A percentile compares a stretch with the other conserved stretches of the same genome.
Conservation (phyloP, 768 basidiomycete genomes). For the Suillus alpinus region DNA sequence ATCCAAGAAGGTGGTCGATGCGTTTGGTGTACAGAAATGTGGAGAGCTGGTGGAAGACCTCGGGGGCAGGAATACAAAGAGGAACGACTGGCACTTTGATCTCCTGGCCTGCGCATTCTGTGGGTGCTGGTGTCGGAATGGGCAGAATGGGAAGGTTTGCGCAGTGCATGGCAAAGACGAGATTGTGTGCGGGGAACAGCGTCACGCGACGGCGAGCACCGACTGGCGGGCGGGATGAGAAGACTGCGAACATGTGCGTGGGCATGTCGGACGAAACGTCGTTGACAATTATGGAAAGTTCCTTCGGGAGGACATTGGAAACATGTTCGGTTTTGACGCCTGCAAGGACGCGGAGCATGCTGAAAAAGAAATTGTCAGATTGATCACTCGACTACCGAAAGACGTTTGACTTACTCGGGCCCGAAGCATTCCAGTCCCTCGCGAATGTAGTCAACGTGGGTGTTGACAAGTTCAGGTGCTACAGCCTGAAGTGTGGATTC, state of each 20-base stretch:
- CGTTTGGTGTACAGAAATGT: constrained; percentile 69
- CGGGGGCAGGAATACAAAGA: constrained; percentile 66
- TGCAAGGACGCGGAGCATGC: constrained; percentile 31
- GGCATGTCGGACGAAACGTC: constrained; percentile 31
- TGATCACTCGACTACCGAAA: neutral
- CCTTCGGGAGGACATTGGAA: constrained; percentile 25
- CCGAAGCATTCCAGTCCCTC: constrained; percentile 27
- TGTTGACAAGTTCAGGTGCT: constrained; percentile 27
- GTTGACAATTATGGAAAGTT: constrained; percentile 24
- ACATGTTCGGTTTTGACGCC: constrained; percentile 21
- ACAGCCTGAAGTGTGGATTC: constrained; percentile 14
- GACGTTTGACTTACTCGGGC: constrained; percentile 19
- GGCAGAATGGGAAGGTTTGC: constrained; percentile 28
- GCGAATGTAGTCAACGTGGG: constrained; percentile 23
- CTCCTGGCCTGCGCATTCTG: constrained; percentile 15
- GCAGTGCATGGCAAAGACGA: constrained; percentile 32
- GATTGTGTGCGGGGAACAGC: constrained; percentile 35
- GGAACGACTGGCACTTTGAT: constrained; percentile 60
- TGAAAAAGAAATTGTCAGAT: constrained; percentile 15
- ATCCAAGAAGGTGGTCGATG: constrained; percentile 52
- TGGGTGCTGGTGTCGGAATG: constrained; percentile 10
- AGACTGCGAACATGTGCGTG: constrained; percentile 31
- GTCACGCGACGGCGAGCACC: constrained; percentile 29
- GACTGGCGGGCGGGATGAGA: constrained; percentile 21
- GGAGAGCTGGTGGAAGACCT: constrained; percentile 64